A percentile compares a stretch with the other conserved stretches of the same genome.
Evolutionary conservation across 148 eudicot genomes (phyloP).

Genomic region (Vaccinium darrowii): DNA sequence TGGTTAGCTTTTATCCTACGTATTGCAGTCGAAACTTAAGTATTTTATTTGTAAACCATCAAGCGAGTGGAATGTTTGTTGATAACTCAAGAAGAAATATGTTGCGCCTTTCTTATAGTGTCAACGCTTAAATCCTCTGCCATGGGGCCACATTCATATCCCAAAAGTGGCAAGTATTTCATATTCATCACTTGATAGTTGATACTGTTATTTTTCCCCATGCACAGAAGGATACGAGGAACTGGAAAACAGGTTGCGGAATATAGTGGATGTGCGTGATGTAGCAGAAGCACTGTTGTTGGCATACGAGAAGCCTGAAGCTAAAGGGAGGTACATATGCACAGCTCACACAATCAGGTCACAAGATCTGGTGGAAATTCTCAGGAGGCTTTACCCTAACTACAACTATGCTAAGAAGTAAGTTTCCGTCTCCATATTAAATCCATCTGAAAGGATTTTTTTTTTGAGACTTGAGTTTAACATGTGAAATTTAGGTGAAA

Average conservation of each 20-base stretch:
- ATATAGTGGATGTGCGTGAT: conserved; percentile 78
- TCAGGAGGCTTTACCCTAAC: conserved; percentile 30
- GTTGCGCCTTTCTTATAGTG: neutral
- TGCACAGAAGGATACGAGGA: conserved; percentile 50
- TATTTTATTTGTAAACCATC: neutral
- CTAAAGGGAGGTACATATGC: conserved; percentile 78
- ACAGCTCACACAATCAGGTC: conserved; percentile 34
- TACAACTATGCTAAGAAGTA: conserved; percentile 47
- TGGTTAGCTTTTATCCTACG: neutral
- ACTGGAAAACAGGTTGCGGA: conserved; percentile 42
- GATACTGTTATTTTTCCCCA: neutral
- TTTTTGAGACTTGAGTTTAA: neutral
- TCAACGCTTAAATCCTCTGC: neutral
- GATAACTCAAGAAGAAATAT: neutral
- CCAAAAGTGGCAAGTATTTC: neutral
- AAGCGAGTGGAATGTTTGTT: neutral
- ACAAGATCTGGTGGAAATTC: conserved; percentile 51
- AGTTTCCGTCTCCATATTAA: conserved; percentile 6
- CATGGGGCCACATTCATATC: neutral
- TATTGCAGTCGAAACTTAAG: neutral
- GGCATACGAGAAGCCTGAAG: conserved; percentile 71
- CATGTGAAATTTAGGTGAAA: neutral
- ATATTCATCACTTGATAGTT: conserved; percentile 1
- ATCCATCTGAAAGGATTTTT: too few species aligned
- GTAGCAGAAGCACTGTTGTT: conserved; percentile 61